A percentile compares a stretch with the other conserved stretches of the same genome.
Conservation (phyloP, 2,329 filamentous ascomycete species). For the Trichoderma breve region DNA sequence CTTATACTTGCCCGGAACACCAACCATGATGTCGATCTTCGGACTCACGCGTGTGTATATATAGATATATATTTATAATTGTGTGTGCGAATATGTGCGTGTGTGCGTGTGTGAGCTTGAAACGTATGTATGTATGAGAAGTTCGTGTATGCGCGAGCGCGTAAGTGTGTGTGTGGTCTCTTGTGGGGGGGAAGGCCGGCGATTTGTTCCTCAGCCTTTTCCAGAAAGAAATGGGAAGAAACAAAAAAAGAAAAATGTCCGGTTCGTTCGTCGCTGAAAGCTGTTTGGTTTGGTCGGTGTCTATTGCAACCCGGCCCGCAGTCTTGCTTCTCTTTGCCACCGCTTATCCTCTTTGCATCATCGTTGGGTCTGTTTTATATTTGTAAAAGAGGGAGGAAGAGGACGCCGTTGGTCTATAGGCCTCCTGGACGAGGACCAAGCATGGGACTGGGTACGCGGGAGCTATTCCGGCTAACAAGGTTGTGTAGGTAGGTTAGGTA, state of each 20-base stretch:
- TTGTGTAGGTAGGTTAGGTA: not conserved
- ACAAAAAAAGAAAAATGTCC: not conserved
- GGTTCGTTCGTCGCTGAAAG: not conserved
- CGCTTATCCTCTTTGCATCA: conserved; percentile 19
- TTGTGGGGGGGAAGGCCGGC: not conserved
- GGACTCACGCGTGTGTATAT: not conserved
- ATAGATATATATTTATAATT: not conserved
- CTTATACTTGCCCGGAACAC: conserved; percentile 62
- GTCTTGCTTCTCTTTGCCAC: conserved; percentile 18
- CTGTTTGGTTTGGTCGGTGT: not conserved
- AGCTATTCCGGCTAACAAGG: conserved; percentile 15
- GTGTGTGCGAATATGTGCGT: not conserved
- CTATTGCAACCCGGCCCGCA: not conserved
- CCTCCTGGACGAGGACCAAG: conserved; percentile 14
- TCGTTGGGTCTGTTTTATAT: conserved; percentile 16
- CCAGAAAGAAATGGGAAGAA: not conserved
- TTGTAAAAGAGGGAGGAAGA: conserved; percentile 6
- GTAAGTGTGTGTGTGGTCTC: not conserved
- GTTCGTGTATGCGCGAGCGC: not conserved
- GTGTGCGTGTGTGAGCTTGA: not conserved
- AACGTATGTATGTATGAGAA: not conserved
- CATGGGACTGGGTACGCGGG: not conserved
- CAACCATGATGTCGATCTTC: conserved; percentile 49
- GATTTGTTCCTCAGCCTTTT: not conserved
- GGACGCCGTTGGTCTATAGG: conserved; percentile 11